Base-by-base conservation (phyloP, 2,329 filamentous ascomycete genomes). In the Scleromitrula shiraiana region DNA sequence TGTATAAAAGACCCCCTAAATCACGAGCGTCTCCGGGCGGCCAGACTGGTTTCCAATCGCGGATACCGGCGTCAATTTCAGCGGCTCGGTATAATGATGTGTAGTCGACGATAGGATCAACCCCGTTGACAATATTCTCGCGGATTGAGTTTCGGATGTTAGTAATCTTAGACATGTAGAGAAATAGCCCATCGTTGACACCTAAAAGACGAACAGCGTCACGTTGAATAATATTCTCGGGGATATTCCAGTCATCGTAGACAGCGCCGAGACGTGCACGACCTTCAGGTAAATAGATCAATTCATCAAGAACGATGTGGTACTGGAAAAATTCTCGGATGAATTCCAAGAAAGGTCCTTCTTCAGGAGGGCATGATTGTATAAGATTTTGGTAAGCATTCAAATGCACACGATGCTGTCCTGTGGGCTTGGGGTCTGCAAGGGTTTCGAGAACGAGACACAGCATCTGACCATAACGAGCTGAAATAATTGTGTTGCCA, bases 301-400 rank as follows among this genome's bases (percentile, higher is more conserved):
- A 66, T 52, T 82, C 77, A 56, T 83, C 78, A n/a, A 77, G 77
- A 51, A 73, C 77, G 33, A 82, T 78, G 64, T 93, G 87, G 59
- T 93, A 95, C 62, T 89, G 84, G 65, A 94, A 91, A 67, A 94
- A 91, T 63, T 83, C 80, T 52, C 80, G 71, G 50, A 82, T 77
- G 56, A 83, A 81, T 42, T 86, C 82, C 53, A 83, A 82, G 61
- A 93, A 88, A 19, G 80, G 77, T 17, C 80, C 67, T 73, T 89
- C 69, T 61, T 77, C 61, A 44, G 84, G 71, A 61, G 80, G 79
- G 2, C 69, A 75, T 48, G 75, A 68, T 35, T 71, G 72, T n/a
- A 91, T 80, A 50, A 94, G 74, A 49, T 76, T 76, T 57, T 86
- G 80, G 54, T 90, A 90, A 1, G 80, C 85, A 51, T 82, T 73